These are phyloP conservation scores for Acacia pycnantha DNA, from an alignment of 331 rosid species.

Conservation along the genomic window DNA sequence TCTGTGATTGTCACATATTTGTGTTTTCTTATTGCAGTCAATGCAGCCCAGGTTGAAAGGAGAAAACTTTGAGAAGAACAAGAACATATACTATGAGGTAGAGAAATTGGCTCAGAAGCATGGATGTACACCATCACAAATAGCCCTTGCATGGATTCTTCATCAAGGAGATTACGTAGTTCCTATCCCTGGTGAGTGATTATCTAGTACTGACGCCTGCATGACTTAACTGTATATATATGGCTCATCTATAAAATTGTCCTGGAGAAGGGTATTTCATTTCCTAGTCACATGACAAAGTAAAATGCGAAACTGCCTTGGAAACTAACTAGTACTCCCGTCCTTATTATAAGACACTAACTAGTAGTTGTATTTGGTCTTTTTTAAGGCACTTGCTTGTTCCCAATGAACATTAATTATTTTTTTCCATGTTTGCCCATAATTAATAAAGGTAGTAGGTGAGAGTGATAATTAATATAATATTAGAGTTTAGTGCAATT, in stretches of 20 bases:
- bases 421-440: no score
- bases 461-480: no score
- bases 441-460: no score
- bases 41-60: slow-evolving; percentile 50
- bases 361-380: no score
- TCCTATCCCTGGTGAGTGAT: slow-evolving; percentile 66
- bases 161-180: slow-evolving; percentile 68
- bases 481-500: no score
- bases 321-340: no score
- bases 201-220: neutral
- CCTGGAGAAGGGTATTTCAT: neutral
- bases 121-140: slow-evolving; percentile 55
- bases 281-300: neutral
- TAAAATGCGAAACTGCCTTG: neutral
- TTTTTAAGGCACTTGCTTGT: no score
- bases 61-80: slow-evolving; percentile 60
- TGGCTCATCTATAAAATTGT: neutral
- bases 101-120: slow-evolving; percentile 59
- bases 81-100: slow-evolving; percentile 37
- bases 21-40: slow-evolving; percentile 31
- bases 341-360: no score
- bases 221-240: neutral
- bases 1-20: neutral
- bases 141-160: slow-evolving; percentile 73
- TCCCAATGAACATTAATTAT: no score